Percentiles rank a stretch among this genome's conserved stretches.
These are phyloP conservation scores for Rosa hybrid DNA, from an alignment of 331 rosid genomes.

Conservation along the genomic window DNA sequence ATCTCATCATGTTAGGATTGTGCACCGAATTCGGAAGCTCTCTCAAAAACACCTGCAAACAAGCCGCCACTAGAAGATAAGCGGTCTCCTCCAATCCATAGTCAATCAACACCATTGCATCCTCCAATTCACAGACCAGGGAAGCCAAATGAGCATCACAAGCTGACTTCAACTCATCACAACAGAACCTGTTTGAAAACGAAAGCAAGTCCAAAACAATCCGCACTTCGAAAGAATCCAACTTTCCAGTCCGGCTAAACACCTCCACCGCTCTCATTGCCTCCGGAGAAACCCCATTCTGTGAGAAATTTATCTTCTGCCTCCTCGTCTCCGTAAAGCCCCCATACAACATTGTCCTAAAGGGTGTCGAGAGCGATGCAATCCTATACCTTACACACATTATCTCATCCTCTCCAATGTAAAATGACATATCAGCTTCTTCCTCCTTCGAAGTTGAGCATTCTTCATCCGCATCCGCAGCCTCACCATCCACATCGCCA, in stretches of 20 bases:
- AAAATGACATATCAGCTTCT: slow-evolving; percentile 62
- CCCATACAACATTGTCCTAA: slow-evolving; percentile 76
- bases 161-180: slow-evolving; percentile 80
- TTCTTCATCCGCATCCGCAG: slow-evolving; percentile 30
- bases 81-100: slow-evolving; percentile 83
- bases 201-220: slow-evolving; percentile 64
- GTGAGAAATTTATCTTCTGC: slow-evolving; percentile 73
- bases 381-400: slow-evolving; percentile 64
- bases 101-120: slow-evolving; percentile 59
- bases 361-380: slow-evolving; percentile 68
- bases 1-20: slow-evolving; percentile 41
- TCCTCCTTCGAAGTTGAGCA: slow-evolving; percentile 61
- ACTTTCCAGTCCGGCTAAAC: slow-evolving; percentile 65
- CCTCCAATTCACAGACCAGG: slow-evolving; percentile 60
- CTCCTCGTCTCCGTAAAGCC: slow-evolving; percentile 61
- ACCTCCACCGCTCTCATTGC: slow-evolving; percentile 65
- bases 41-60: slow-evolving; percentile 80
- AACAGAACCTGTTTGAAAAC: slow-evolving; percentile 70
- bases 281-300: slow-evolving; percentile 58
- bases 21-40: slow-evolving; percentile 71
- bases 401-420: slow-evolving; percentile 64
- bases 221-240: slow-evolving; percentile 41
- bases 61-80: slow-evolving; percentile 73
- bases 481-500: slow-evolving; percentile 14
- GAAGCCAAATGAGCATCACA: slow-evolving; percentile 73